Evolutionary conservation across 495 filamentous ascomycete genomes (phyloP).

Genomic region (Hypoxylon lenormandii): DNA sequence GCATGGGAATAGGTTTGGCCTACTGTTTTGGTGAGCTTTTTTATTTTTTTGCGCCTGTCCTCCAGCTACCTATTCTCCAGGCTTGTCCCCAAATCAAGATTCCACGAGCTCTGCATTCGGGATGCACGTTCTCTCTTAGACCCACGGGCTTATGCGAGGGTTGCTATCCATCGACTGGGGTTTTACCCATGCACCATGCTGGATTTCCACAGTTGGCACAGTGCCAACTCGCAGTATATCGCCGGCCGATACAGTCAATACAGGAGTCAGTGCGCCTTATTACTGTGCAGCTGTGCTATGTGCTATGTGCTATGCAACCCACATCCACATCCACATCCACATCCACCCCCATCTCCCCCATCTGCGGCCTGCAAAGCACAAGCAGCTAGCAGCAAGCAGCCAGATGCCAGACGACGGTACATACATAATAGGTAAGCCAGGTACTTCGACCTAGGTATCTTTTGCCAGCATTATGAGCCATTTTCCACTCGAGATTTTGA

Average conservation of each 20-base stretch:
- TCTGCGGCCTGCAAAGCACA: constrained; percentile 35
- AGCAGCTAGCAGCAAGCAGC: neutral
- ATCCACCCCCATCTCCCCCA: constrained; percentile 13
- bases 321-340: constrained; percentile 12
- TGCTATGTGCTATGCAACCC: neutral
- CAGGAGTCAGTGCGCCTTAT: constrained; percentile 41
- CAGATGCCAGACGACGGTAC: constrained; percentile 39
- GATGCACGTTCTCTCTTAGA: constrained; percentile 40
- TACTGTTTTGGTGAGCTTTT: constrained; percentile 33
- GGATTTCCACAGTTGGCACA: constrained; percentile 29
- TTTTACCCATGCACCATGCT: constrained; percentile 20
- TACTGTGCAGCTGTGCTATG: constrained; percentile 38
- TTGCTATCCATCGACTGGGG: constrained; percentile 39
- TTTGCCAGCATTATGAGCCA: constrained; percentile 46
- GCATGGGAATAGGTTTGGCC: constrained; percentile 34
- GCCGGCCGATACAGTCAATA: constrained; percentile 9
- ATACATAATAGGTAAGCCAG: constrained; percentile 48
- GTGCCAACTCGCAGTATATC: constrained; percentile 21
- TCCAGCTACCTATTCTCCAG: constrained; percentile 8
- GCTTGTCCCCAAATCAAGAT: constrained; percentile 46
- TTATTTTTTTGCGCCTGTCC: constrained; percentile 24
- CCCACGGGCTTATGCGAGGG: constrained; percentile 45
- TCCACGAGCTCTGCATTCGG: constrained; percentile 45
- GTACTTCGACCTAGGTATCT: constrained; percentile 6
- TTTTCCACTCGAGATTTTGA: constrained; percentile 34